phyloP scores from a whole-genome alignment of 306 rosid genomes.

The Cucumis melo region DNA sequence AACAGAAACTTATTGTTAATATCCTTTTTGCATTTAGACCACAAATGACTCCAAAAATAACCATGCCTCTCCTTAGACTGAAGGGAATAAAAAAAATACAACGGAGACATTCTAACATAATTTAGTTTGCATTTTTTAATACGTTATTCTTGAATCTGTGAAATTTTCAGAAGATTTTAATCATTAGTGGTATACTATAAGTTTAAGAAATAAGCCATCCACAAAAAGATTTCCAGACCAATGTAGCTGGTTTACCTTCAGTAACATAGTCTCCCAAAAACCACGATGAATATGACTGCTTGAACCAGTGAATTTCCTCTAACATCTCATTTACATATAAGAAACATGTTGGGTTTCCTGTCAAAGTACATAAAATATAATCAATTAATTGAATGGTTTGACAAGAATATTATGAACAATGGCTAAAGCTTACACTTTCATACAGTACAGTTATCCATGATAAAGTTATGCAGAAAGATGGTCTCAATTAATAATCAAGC shows the following conservation, averaged over 20 bases:
- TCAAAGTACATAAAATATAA: neutral
- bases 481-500: too few relatives aligned
- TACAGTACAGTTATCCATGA: neutral
- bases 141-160: neutral
- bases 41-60: neutral
- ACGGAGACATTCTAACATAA: neutral
- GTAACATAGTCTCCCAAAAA: slow-evolving; percentile 72
- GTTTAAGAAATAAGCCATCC: slow-evolving; percentile 1
- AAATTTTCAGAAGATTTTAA: neutral
- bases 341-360: slow-evolving; percentile 55
- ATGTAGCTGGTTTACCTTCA: slow-evolving; percentile 35
- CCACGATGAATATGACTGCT: slow-evolving; percentile 76
- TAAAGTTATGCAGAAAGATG: neutral
- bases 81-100: neutral
- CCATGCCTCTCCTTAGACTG: neutral
- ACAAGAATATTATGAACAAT: neutral
- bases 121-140: neutral
- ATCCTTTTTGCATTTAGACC: neutral
- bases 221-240: neutral
- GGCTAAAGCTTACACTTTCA: neutral
- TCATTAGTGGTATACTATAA: neutral
- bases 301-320: slow-evolving; percentile 85
- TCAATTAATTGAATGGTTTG: neutral
- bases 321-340: slow-evolving; percentile 53
- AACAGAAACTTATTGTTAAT: neutral